phyloP scores from a whole-genome alignment of 225 moss, liverwort and hornwort species.

The Sphagnum tenellum region DNA sequence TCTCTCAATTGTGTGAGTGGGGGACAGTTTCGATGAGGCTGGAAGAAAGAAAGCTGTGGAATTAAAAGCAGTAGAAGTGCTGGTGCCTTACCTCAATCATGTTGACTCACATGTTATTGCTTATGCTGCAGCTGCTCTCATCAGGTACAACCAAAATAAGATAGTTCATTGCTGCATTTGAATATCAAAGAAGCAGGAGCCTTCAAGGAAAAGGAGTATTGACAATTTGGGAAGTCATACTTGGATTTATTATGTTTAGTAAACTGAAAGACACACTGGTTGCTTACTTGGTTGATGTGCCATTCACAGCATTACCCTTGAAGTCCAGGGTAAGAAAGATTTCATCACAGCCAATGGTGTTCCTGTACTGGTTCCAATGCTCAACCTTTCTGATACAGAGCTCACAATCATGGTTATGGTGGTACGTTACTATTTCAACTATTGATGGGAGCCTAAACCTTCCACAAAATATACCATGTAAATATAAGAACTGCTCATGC shows the following conservation, averaged over 20 bases:
- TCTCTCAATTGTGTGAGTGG: conserved; percentile 14
- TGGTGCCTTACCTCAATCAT: conserved; percentile 37
- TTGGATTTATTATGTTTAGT: no score
- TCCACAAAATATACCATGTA: no score
- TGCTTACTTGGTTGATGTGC: no score
- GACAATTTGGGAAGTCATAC: no score
- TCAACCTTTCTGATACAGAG: conserved; percentile 20
- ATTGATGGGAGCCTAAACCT: no score
- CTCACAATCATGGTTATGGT: no score
- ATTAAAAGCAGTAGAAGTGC: conserved; percentile 23
- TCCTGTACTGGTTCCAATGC: conserved; percentile 32
- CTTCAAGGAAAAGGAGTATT: no score
- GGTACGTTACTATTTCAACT: no score
- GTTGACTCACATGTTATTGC: conserved; percentile 32
- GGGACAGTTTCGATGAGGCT: conserved; percentile 29
- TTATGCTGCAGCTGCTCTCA: conserved; percentile 34
- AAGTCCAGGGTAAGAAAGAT: conserved; percentile 37
- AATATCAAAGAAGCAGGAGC: no score
- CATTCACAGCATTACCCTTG: conserved; percentile 29
- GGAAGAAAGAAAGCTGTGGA: conserved; percentile 34
- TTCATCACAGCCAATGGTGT: conserved; percentile 36
- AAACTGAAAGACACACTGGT: no score
- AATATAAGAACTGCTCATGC: no score
- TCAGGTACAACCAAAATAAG: conserved; percentile 17
- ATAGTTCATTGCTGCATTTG: no score